Evolutionary conservation across 495 filamentous ascomycete species (phyloP).

Genomic region (Neurospora sp.): DNA sequence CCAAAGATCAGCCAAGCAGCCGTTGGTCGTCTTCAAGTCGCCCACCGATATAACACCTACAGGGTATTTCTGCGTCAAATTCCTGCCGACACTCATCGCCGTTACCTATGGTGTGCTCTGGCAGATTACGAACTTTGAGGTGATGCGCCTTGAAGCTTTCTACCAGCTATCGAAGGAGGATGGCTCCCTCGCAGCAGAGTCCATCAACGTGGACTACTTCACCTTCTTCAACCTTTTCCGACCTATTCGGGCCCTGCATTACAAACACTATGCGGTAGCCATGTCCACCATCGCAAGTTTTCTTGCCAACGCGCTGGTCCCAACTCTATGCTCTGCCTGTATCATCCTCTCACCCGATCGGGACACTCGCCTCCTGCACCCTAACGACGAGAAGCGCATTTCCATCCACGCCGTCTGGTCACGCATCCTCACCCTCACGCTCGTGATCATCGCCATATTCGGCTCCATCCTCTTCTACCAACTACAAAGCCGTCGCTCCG

Average conservation of each 20-base stretch:
- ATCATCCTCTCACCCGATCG: slow-evolving; percentile 43
- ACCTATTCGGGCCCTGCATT: slow-evolving; percentile 48
- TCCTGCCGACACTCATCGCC: slow-evolving; percentile 56
- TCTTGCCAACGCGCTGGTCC: slow-evolving; percentile 52
- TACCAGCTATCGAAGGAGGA: slow-evolving; percentile 59
- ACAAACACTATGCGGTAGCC: slow-evolving; percentile 55
- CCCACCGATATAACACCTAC: slow-evolving; percentile 40
- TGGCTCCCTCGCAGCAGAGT: slow-evolving; percentile 55
- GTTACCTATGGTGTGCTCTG: slow-evolving; percentile 65
- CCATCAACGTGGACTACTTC: slow-evolving; percentile 64
- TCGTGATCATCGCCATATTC: slow-evolving; percentile 45
- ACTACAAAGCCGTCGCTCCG: slow-evolving; percentile 48
- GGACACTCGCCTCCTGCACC: slow-evolving; percentile 15
- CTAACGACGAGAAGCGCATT: slow-evolving; percentile 37
- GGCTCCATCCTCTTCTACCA: slow-evolving; percentile 49
- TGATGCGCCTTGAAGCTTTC: slow-evolving; percentile 63
- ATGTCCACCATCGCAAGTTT: slow-evolving; percentile 51
- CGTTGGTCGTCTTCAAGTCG: slow-evolving; percentile 39
- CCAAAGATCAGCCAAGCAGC: slow-evolving; percentile 38
- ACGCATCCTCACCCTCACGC: slow-evolving; percentile 41
- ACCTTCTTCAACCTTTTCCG: slow-evolving; percentile 52
- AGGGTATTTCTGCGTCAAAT: slow-evolving; percentile 61
- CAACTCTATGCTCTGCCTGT: slow-evolving; percentile 49
- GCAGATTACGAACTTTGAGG: slow-evolving; percentile 65
- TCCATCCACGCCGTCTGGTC: slow-evolving; percentile 48